Conservation (phyloP, 2,329 filamentous ascomycete species). For the Remersonia thermophila region DNA sequence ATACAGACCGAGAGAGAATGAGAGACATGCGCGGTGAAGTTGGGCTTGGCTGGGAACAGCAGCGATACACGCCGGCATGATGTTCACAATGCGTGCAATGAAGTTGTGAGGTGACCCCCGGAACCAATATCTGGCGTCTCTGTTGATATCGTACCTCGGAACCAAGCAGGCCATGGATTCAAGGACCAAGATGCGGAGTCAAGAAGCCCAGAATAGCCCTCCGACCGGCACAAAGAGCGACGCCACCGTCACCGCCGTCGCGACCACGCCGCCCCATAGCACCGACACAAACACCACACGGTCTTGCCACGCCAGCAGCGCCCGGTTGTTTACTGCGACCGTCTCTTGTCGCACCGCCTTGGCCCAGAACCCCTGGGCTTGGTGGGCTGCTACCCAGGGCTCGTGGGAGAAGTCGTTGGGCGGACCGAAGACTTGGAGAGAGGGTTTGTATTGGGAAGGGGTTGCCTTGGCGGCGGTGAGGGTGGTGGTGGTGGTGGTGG, state of each 20-base stretch:
- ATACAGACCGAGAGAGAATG: no score
- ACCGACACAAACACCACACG: slow-evolving; percentile 23
- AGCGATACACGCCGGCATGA: no score
- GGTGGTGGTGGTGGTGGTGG: neutral
- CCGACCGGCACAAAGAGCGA: slow-evolving; percentile 20
- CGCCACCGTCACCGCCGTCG: slow-evolving; percentile 6
- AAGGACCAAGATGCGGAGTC: neutral
- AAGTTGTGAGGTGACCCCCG: no score
- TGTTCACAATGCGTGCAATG: no score
- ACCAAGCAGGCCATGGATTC: no score
- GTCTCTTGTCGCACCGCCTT: slow-evolving; percentile 22
- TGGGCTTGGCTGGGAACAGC: no score
- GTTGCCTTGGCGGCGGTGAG: no score
- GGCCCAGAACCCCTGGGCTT: slow-evolving; percentile 16
- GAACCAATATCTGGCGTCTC: no score
- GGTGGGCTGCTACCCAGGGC: slow-evolving; percentile 21
- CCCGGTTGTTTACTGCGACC: slow-evolving; percentile 21
- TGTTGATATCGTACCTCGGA: no score
- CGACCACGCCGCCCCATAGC: slow-evolving; percentile 20
- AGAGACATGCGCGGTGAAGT: no score
- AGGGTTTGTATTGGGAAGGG: no score
- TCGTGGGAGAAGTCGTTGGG: slow-evolving; percentile 23
- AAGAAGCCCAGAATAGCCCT: slow-evolving; percentile 9
- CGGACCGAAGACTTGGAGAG: slow-evolving; percentile 24
- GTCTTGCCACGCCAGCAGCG: slow-evolving; percentile 24